Base-by-base conservation (phyloP, 768 basidiomycete genomes). In the Tulasnella sp. region DNA sequence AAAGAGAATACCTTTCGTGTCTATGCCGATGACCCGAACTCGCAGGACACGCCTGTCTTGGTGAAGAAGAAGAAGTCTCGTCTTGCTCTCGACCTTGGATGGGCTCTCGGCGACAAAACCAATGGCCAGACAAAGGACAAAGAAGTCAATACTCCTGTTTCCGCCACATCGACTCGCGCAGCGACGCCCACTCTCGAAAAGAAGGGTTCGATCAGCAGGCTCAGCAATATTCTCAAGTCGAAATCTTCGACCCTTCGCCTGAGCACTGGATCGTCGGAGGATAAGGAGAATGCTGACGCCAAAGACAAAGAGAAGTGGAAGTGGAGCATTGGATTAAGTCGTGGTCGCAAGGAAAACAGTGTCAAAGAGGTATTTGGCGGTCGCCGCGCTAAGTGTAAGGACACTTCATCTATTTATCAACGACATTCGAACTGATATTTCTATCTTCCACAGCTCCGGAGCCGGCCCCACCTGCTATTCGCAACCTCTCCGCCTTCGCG, bases 271-370 rank as follows among this genome's bases (percentile, higher is more conserved):
- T 60, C 50, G 37, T 41, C 42, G 14, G 18, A 40, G 16, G 69
- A 44, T 12, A 79, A 72, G 46, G 74, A 80, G 46, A 75, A 60
- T 74, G 40, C 22, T 34, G 64, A 69, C 6, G 28, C 60, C 24
- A 72, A 85, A 85, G 84, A 89, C 72, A 86, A 85, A 80, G 88
- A 87, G 83, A 78, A 80, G 93, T 95, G 94, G 94, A 82, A 80
- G 69, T 80, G 82, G 75, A 95, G 90, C 82, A 91, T 95, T 80
- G 91, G 93, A 8, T 87, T 93, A 20, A 93, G 93, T 22, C 64
- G 14, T 86, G 92, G 83, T 91, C 90, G 24, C 93, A 93, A 84
- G 91, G 92, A 83, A 86, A 22, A 89, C 88, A 82, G 85, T 8
- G 87, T 82, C 44, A 76, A 0, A 88, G 69, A 85, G 83, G 77